phyloP scores from a whole-genome alignment of 768 basidiomycete genomes.

The Suillus ampliporus region DNA sequence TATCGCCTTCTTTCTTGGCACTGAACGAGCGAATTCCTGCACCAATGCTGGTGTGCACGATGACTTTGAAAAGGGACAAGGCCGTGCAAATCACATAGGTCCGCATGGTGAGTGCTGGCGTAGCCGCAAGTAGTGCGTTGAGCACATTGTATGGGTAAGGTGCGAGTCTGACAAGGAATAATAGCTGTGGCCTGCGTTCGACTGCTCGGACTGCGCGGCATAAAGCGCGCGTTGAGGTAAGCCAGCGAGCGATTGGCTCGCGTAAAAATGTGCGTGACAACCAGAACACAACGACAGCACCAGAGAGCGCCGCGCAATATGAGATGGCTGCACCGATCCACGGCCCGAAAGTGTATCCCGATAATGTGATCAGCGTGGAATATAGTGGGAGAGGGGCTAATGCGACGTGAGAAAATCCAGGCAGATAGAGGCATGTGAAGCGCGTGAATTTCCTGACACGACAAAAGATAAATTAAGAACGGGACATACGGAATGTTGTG shows the following conservation, averaged over 20 bases:
- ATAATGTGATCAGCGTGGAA: slow-evolving; percentile 90
- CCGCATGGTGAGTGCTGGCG: slow-evolving; percentile 77
- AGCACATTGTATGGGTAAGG: slow-evolving; percentile 94
- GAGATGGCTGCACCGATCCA: slow-evolving; percentile 86
- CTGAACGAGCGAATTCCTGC: slow-evolving; percentile 83
- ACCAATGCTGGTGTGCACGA: slow-evolving; percentile 89
- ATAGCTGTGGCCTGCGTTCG: slow-evolving; percentile 83
- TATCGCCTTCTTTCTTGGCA: slow-evolving; percentile 57
- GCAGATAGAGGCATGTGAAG: slow-evolving; percentile 13
- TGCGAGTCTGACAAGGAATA: slow-evolving; percentile 92
- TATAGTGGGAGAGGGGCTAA: slow-evolving; percentile 90
- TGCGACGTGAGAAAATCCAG: slow-evolving; percentile 17
- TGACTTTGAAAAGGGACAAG: slow-evolving; percentile 86
- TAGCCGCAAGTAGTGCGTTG: slow-evolving; percentile 91
- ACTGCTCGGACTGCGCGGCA: slow-evolving; percentile 86
- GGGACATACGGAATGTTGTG: slow-evolving; percentile 81
- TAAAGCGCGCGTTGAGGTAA: slow-evolving; percentile 71
- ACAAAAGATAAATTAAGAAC: slow-evolving; percentile 10
- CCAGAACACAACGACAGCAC: slow-evolving; percentile 84
- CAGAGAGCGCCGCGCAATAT: slow-evolving; percentile 83
- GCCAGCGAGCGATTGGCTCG: slow-evolving; percentile 72
- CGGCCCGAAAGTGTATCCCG: slow-evolving; percentile 89
- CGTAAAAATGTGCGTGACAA: slow-evolving; percentile 78
- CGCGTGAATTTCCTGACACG: slow-evolving; percentile 17
- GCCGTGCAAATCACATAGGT: slow-evolving; percentile 84